Evolutionary conservation across 2,329 filamentous ascomycete species (phyloP).

Genomic region (Penicillium sp.): DNA sequence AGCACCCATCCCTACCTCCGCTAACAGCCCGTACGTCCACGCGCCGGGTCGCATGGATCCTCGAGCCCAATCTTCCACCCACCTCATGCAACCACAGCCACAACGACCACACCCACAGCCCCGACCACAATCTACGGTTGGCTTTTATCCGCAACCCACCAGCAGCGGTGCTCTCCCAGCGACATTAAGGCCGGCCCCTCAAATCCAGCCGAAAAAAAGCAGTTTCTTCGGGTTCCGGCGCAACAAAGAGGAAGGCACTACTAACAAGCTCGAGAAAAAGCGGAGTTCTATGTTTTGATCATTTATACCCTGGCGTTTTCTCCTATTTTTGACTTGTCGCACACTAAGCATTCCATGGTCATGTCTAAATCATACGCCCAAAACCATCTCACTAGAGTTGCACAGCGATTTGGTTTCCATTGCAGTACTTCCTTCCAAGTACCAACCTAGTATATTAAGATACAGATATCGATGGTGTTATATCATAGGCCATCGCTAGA

Average conservation of each 20-base stretch:
- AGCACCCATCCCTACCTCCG: conserved; percentile 13
- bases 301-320: conserved; percentile 19
- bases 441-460: not conserved
- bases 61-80: conserved; percentile 22
- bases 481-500: no score
- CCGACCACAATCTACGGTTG: conserved; percentile 19
- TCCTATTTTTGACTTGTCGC: not conserved
- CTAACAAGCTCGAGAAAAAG: conserved; percentile 44
- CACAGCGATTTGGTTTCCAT: not conserved
- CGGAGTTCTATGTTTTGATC: conserved; percentile 48
- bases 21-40: conserved; percentile 21
- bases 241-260: conserved; percentile 33
- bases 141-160: conserved; percentile 13
- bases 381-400: not conserved
- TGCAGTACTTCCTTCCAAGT: not conserved
- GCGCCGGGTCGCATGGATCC: conserved; percentile 15
- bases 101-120: conserved; percentile 14
- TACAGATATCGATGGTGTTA: no score
- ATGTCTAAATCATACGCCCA: not conserved
- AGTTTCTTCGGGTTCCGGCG: conserved; percentile 48
- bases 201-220: conserved; percentile 42
- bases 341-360: not conserved
- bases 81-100: conserved; percentile 19
- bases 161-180: conserved; percentile 16
- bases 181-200: conserved; percentile 9